Conservation (phyloP, 2,329 filamentous ascomycete species). For the Paecilomyces formosus region DNA sequence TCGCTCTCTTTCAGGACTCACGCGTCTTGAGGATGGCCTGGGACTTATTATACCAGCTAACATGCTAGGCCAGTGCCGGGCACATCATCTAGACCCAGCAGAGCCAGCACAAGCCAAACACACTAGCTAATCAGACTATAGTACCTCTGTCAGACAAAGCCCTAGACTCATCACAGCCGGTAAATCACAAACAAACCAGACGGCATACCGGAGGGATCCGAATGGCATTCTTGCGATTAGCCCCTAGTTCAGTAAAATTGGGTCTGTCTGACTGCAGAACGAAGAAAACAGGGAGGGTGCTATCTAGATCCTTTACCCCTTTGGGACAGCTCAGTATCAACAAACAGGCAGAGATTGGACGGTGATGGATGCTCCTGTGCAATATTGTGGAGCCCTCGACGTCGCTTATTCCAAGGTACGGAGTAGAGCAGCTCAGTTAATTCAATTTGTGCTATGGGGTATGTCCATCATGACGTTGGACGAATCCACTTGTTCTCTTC, state of each 20-base stretch:
- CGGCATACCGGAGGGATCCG: not conserved
- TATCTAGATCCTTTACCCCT: not conserved
- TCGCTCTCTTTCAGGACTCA: not conserved
- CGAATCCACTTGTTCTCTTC: not conserved
- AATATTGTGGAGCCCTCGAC: too few species aligned
- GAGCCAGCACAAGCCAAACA: not conserved
- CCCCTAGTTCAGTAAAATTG: not conserved
- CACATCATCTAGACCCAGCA: not conserved
- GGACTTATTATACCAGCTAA: not conserved
- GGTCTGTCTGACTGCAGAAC: too few species aligned
- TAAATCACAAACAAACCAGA: not conserved
- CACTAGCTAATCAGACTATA: not conserved
- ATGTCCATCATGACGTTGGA: not conserved
- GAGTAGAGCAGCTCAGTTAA: too few species aligned
- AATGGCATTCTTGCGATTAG: not conserved
- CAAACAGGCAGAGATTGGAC: not conserved
- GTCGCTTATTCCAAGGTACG: too few species aligned
- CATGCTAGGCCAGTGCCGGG: not conserved
- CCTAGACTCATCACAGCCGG: not conserved
- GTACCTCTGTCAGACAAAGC: not conserved
- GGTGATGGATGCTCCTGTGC: too few species aligned
- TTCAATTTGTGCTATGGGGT: not conserved
- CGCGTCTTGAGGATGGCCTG: not conserved
- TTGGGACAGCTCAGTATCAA: not conserved
- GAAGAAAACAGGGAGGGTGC: too few species aligned